Conservation (phyloP, 306 rosid species). For the Prosopis cineraria region DNA sequence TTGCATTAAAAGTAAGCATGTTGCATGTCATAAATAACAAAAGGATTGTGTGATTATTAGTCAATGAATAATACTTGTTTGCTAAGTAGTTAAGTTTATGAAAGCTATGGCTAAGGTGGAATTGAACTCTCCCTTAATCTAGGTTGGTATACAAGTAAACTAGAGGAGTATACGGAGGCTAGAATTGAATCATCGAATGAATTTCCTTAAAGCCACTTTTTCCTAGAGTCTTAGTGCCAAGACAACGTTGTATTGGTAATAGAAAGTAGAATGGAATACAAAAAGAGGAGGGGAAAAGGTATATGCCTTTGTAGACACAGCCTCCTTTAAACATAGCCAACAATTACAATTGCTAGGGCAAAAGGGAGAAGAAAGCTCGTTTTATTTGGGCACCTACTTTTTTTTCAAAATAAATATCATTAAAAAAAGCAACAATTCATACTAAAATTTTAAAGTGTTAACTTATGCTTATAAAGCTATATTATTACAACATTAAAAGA, state of each 20-base stretch:
- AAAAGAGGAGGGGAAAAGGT: slow-evolving; percentile 7
- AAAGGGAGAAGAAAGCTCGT: slow-evolving; percentile 55
- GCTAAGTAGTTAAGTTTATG: no score
- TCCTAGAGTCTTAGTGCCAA: no score
- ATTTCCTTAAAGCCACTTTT: no score
- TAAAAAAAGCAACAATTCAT: slow-evolving; percentile 16
- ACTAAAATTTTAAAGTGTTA: slow-evolving; percentile 29
- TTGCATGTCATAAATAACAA: no score
- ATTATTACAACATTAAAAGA: slow-evolving; percentile 9
- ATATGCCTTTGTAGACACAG: slow-evolving; percentile 45
- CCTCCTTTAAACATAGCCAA: slow-evolving; percentile 57
- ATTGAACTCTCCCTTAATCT: no score
- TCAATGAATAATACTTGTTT: no score
- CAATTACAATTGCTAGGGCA: slow-evolving; percentile 63
- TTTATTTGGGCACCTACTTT: slow-evolving; percentile 58
- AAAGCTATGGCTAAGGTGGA: no score
- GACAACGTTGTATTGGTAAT: slow-evolving; percentile 8
- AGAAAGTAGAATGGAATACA: slow-evolving; percentile 18
- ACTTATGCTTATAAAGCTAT: background rate
- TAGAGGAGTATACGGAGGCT: no score
- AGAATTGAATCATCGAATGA: no score
- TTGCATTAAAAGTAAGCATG: slow-evolving; percentile 1
- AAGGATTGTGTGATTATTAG: no score
- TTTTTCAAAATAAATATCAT: slow-evolving; percentile 13
- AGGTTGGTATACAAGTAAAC: no score